These are phyloP conservation scores for Stemphylium beticola DNA, from an alignment of 2,329 filamentous ascomycete species.

Conservation along the genomic window DNA sequence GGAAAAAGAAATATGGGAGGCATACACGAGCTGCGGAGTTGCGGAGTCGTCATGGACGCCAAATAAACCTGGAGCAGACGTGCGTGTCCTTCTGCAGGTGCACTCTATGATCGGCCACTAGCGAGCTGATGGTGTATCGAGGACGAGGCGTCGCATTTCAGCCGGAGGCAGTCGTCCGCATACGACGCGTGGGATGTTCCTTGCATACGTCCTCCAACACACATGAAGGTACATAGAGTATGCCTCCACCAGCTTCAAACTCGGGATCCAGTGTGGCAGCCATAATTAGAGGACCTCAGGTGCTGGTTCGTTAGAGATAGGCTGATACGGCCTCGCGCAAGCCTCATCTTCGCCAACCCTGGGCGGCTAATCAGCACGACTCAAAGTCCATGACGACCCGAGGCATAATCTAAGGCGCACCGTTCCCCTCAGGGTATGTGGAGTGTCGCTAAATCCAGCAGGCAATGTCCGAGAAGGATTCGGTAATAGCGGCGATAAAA, in stretches of 20 bases:
- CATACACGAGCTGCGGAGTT: too few relatives aligned
- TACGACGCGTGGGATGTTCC: neutral
- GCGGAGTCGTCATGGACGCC: too few relatives aligned
- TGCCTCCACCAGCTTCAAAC: neutral
- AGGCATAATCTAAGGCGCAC: neutral
- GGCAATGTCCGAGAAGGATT: conserved; percentile 6
- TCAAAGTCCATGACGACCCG: neutral
- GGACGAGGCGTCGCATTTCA: neutral
- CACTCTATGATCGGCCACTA: neutral
- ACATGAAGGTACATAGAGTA: neutral
- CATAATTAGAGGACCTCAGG: neutral
- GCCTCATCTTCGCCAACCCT: neutral
- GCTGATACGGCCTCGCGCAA: neutral
- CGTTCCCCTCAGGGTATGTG: neutral
- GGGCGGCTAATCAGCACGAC: conserved; percentile 6
- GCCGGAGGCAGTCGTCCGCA: neutral
- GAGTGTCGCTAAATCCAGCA: conserved; percentile 4
- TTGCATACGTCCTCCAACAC: neutral
- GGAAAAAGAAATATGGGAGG: too few relatives aligned
- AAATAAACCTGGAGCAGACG: too few relatives aligned
- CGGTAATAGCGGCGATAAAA: neutral
- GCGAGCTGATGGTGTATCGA: neutral
- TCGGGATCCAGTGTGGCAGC: conserved; percentile 3
- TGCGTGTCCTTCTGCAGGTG: too few relatives aligned
- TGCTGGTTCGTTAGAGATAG: conserved; percentile 7